Conservation (phyloP, 768 basidiomycete genomes). For the Lentinus tigrinus region DNA sequence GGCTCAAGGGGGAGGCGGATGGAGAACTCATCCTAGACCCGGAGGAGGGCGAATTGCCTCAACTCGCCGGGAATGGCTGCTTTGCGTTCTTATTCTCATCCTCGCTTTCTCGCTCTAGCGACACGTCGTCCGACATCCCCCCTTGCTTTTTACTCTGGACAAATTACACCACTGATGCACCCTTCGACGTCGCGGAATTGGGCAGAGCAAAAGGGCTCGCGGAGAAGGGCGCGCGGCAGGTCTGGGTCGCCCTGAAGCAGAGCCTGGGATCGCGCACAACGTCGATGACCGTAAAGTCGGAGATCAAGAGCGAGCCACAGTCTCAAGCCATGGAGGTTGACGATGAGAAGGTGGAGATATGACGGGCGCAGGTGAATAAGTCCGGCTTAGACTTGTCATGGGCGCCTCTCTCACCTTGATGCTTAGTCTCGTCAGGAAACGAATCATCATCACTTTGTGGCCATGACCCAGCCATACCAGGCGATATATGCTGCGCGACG, state of each 20-base stretch:
- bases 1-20: slow-evolving; percentile 14
- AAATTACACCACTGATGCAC: slow-evolving; percentile 44
- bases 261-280: slow-evolving; percentile 30
- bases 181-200: slow-evolving; percentile 46
- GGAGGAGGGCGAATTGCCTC: slow-evolving; percentile 38
- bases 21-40: slow-evolving; percentile 52
- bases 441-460: too few relatives aligned
- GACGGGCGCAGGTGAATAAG: background rate
- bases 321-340: slow-evolving; percentile 26
- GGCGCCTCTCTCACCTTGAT: too few relatives aligned
- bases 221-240: slow-evolving; percentile 39
- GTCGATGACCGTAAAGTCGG: background rate
- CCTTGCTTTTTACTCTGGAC: slow-evolving; percentile 44
- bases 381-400: background rate
- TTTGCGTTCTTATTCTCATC: slow-evolving; percentile 64
- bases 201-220: slow-evolving; percentile 47
- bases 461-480: too few relatives aligned
- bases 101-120: slow-evolving; percentile 28
- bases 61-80: slow-evolving; percentile 49
- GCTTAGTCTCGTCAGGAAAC: too few relatives aligned
- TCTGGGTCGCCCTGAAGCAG: slow-evolving; percentile 50
- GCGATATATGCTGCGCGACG: too few relatives aligned
- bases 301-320: slow-evolving; percentile 1
- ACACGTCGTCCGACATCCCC: slow-evolving; percentile 4
- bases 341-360: slow-evolving; percentile 46